Evolutionary conservation across 306 rosid species (phyloP).

Genomic region (Luffa acutangula): DNA sequence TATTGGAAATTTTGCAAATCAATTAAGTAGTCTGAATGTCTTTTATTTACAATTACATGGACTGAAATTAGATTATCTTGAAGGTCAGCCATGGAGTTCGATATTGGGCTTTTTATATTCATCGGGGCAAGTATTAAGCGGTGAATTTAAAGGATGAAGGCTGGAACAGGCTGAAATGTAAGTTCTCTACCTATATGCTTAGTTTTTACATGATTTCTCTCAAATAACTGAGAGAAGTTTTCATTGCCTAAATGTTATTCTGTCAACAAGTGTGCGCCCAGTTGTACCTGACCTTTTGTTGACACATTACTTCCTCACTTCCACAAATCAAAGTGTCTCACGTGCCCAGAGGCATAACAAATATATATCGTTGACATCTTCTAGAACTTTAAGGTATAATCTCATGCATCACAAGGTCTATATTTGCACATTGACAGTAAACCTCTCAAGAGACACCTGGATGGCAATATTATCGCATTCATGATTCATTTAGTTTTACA

Average conservation of each 20-base stretch:
- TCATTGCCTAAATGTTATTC: neutral
- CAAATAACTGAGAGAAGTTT: neutral
- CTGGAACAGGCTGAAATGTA: slow-evolving; percentile 10
- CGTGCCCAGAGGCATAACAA: neutral
- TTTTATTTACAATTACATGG: neutral
- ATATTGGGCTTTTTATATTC: neutral
- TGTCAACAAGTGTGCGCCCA: neutral
- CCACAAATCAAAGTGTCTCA: neutral
- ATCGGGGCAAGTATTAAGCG: neutral
- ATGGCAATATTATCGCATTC: neutral
- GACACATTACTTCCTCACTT: neutral
- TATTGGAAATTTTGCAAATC: neutral
- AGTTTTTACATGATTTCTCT: neutral
- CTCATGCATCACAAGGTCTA: neutral
- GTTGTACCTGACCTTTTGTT: neutral
- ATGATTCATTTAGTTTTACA: neutral
- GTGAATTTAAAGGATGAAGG: slow-evolving; percentile 1
- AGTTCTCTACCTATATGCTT: slow-evolving; percentile 1
- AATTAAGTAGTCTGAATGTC: neutral
- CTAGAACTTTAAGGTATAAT: neutral
- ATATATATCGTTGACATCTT: neutral
- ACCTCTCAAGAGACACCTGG: neutral
- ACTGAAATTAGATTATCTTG: neutral
- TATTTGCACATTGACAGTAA: neutral
- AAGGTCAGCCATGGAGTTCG: slow-evolving; percentile 5